Conservation (phyloP, 2,329 filamentous ascomycete species). For the Colletotrichum noveboracense region DNA sequence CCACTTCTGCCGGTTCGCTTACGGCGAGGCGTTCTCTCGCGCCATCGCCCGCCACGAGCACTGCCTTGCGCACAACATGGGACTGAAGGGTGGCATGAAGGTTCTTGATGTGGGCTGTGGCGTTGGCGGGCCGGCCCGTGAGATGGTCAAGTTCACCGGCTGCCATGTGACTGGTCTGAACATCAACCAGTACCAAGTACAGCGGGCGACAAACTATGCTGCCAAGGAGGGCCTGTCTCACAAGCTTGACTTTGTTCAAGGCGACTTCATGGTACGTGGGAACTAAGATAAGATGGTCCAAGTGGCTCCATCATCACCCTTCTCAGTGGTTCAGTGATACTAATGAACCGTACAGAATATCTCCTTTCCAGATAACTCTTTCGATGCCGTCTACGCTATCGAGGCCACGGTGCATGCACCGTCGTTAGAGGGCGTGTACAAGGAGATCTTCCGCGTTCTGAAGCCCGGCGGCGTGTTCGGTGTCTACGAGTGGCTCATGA, state of each 20-base stretch:
- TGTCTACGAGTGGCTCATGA: slow-evolving; percentile 98
- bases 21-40: slow-evolving; percentile 82
- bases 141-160: slow-evolving; percentile 92
- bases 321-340: not conserved
- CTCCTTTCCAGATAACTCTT: slow-evolving; percentile 85
- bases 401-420: slow-evolving; percentile 94
- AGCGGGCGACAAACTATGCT: slow-evolving; percentile 85
- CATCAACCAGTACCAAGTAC: slow-evolving; percentile 98
- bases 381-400: slow-evolving; percentile 93
- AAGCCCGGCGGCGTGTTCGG: slow-evolving; percentile 93
- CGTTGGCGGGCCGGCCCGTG: slow-evolving; percentile 90
- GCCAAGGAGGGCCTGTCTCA: slow-evolving; percentile 76
- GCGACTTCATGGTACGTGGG: slow-evolving; percentile 87
- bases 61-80: slow-evolving; percentile 87
- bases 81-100: slow-evolving; percentile 79
- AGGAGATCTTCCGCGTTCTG: slow-evolving; percentile 86
- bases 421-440: slow-evolving; percentile 84
- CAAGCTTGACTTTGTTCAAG: slow-evolving; percentile 84
- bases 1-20: slow-evolving; percentile 92
- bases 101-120: slow-evolving; percentile 94
- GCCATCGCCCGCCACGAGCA: slow-evolving; percentile 94
- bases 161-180: slow-evolving; percentile 87
- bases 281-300: too few species aligned
- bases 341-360: slow-evolving; percentile 69
- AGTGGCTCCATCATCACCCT: not conserved